Evolutionary conservation across 2,329 filamentous ascomycete species (phyloP).

Genomic region (Diaporthe australafricana): DNA sequence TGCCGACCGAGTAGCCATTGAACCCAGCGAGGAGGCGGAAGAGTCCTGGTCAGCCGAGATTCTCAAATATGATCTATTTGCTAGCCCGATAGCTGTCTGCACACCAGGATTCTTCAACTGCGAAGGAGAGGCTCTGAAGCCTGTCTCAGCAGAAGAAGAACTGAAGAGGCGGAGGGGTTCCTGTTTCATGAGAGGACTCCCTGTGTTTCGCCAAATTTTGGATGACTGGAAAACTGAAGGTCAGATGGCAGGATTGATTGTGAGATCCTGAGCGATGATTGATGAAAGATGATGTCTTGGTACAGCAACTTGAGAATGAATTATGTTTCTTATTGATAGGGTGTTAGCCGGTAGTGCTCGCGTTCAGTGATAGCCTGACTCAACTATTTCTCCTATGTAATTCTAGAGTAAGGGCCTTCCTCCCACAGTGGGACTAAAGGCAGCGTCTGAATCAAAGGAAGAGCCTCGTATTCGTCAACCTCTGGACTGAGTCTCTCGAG

Average conservation of each 20-base stretch:
- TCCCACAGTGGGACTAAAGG: no score
- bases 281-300: slow-evolving; percentile 41
- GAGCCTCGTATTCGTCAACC: no score
- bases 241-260: slow-evolving; percentile 6
- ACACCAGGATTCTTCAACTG: slow-evolving; percentile 37
- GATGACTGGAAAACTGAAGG: slow-evolving; percentile 4
- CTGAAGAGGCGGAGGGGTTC: not conserved
- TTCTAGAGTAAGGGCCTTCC: no score
- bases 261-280: slow-evolving; percentile 45
- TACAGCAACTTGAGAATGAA: not conserved
- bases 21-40: slow-evolving; percentile 36
- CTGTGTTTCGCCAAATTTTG: not conserved
- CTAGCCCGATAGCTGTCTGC: slow-evolving; percentile 27
- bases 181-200: slow-evolving; percentile 7
- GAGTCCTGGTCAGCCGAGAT: slow-evolving; percentile 29
- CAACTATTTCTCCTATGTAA: not conserved
- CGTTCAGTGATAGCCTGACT: not conserved
- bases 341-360: not conserved
- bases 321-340: not conserved
- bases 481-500: no score
- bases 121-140: slow-evolving; percentile 30
- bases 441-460: no score
- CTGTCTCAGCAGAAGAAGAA: slow-evolving; percentile 13
- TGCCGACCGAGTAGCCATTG: slow-evolving; percentile 11
- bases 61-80: slow-evolving; percentile 17